A percentile compares a stretch with the other conserved stretches of the same genome.
phyloP scores from a whole-genome alignment of 139 green algal species.

The Desmodesmus armatus region DNA sequence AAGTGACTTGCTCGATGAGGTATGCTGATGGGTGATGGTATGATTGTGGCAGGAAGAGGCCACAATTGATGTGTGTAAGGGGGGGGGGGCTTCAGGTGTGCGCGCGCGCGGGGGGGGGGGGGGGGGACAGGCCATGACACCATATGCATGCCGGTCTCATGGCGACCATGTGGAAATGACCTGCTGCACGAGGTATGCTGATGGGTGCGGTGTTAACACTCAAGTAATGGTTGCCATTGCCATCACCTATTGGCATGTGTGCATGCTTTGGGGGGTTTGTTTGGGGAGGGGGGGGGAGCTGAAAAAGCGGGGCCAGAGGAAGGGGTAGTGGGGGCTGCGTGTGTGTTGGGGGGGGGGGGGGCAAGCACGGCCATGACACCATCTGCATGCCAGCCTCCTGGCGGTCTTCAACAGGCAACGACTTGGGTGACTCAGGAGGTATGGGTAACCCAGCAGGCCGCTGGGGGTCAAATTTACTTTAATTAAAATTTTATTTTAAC shows the following conservation, averaged over 20 bases:
- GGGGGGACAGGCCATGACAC: constrained; percentile 57
- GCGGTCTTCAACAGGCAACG: constrained; percentile 54
- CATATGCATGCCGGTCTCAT: constrained; percentile 62
- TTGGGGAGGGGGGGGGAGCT: too few species aligned
- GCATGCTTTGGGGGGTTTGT: constrained; percentile 56
- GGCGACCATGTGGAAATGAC: constrained; percentile 55
- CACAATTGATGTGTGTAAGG: too few species aligned
- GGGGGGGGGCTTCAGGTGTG: too few species aligned
- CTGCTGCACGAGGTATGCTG: constrained; percentile 50
- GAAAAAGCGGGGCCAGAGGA: too few species aligned
- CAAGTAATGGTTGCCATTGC: neutral
- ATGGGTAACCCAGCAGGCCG: neutral
- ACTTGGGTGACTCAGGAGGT: constrained; percentile 51
- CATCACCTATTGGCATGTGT: constrained; percentile 48
- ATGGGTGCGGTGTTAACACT: too few species aligned
- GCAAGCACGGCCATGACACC: constrained; percentile 53
- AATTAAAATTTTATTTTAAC: too few species aligned
- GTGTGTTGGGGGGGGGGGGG: too few species aligned
- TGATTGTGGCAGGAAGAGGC: too few species aligned
- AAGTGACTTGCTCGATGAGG: constrained; percentile 56
- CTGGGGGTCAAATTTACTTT: neutral
- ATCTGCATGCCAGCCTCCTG: constrained; percentile 65
- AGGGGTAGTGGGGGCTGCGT: too few species aligned
- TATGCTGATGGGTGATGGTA: too few species aligned
- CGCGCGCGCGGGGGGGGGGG: too few species aligned